These are phyloP conservation scores for Mucor mucedo DNA, from an alignment of 371 early-diverging fungal species.

Conservation along the genomic window DNA sequence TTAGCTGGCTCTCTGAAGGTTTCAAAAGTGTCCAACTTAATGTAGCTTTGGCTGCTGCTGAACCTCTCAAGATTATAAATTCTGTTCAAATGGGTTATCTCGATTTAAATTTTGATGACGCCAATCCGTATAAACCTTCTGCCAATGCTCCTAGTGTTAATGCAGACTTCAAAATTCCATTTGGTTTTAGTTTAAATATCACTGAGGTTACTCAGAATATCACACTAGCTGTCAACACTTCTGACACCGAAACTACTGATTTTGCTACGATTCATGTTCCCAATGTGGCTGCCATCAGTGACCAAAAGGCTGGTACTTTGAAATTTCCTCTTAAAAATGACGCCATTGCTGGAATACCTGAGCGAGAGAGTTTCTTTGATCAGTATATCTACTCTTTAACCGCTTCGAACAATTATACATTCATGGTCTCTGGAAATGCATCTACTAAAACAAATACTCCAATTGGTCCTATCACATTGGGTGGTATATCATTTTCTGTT, in stretches of 20 bases:
- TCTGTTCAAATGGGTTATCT: slow-evolving; percentile 59
- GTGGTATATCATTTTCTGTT: slow-evolving; percentile 62
- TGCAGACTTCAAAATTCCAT: slow-evolving; percentile 61
- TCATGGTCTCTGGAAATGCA: slow-evolving; percentile 56
- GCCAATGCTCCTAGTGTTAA: slow-evolving; percentile 53
- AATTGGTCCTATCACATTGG: slow-evolving; percentile 60
- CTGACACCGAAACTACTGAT: slow-evolving; percentile 30
- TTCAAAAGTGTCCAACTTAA: slow-evolving; percentile 58
- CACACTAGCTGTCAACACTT: slow-evolving; percentile 43
- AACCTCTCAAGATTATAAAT: slow-evolving; percentile 57
- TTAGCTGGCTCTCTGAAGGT: slow-evolving; percentile 63
- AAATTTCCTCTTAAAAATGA: slow-evolving; percentile 53
- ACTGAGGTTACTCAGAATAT: slow-evolving; percentile 60
- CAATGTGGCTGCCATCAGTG: slow-evolving; percentile 49
- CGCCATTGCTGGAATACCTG: slow-evolving; percentile 47
- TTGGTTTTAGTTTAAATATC: slow-evolving; percentile 61
- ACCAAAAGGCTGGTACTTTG: slow-evolving; percentile 53
- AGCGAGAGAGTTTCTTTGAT: slow-evolving; percentile 49
- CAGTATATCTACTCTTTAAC: slow-evolving; percentile 58
- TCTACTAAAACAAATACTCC: slow-evolving; percentile 61
- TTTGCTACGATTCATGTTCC: slow-evolving; percentile 56
- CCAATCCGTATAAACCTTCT: slow-evolving; percentile 55
- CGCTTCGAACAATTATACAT: slow-evolving; percentile 45
- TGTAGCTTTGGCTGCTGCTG: slow-evolving; percentile 51
- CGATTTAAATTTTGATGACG: slow-evolving; percentile 54